Evolutionary conservation across 2,329 filamentous ascomycete genomes (phyloP).

Genomic region (Aureobasidium sp.): DNA sequence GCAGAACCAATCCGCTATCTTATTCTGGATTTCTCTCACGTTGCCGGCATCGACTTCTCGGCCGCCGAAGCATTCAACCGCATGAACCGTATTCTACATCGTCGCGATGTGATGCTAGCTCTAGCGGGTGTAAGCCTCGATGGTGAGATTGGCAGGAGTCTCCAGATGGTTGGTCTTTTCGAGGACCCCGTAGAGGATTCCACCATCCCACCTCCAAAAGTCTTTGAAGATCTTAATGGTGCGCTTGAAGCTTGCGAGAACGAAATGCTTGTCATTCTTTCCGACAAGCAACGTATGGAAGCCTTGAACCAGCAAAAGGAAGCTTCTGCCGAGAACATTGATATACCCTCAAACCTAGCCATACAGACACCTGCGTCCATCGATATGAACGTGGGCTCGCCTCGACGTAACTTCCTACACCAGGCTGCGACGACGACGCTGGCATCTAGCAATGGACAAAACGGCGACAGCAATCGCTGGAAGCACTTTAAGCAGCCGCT

Average conservation of each 20-base stretch:
- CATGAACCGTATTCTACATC: constrained; percentile 74
- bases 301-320: constrained; percentile 7
- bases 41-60: constrained; percentile 91
- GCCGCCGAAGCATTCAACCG: constrained; percentile 92
- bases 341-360: constrained; percentile 15
- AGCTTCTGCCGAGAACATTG: constrained; percentile 43
- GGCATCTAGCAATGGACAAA: neutral
- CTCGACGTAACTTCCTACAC: constrained; percentile 68
- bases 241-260: constrained; percentile 94
- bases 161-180: constrained; percentile 78
- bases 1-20: constrained; percentile 79
- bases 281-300: constrained; percentile 25
- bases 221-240: constrained; percentile 86
- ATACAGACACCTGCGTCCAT: constrained; percentile 7
- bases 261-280: constrained; percentile 60
- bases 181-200: constrained; percentile 64
- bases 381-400: constrained; percentile 55
- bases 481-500: constrained; percentile 83
- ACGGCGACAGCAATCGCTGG: constrained; percentile 50
- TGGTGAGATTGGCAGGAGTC: constrained; percentile 65
- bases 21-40: constrained; percentile 79
- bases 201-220: constrained; percentile 42
- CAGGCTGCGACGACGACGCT: constrained; percentile 72
- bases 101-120: constrained; percentile 71
- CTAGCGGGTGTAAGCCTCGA: constrained; percentile 75